A percentile compares a stretch with the other conserved stretches of the same genome.
phyloP scores from a whole-genome alignment of 768 basidiomycete genomes.

The Agaricus blazei region DNA sequence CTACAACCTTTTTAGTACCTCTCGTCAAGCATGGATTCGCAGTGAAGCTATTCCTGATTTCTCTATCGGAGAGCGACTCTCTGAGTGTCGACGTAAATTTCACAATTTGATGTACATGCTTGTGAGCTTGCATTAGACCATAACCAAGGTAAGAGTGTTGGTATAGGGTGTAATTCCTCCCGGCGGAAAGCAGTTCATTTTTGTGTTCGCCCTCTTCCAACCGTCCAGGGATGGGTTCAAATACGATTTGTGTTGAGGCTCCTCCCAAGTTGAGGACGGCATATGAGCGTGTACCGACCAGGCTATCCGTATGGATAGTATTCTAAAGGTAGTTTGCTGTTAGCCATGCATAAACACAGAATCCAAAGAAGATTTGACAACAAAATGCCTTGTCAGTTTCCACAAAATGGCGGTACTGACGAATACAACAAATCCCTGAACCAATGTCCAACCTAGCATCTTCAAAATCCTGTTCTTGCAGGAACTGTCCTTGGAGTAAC shows the following conservation, averaged over 20 bases:
- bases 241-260: conserved; percentile 96
- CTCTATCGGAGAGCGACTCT: conserved; percentile 9
- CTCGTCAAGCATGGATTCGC: conserved; percentile 81
- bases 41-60: conserved; percentile 21
- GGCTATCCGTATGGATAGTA: conserved; percentile 56
- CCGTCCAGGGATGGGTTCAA: conserved; percentile 62
- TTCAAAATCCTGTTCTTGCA: no score
- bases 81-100: conserved; percentile 69
- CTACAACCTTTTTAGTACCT: conserved; percentile 57
- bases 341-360: conserved; percentile 93
- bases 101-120: conserved; percentile 82
- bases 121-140: conserved; percentile 85
- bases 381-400: no score
- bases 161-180: conserved; percentile 70
- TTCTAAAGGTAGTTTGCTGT: conserved; percentile 91
- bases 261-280: conserved; percentile 97
- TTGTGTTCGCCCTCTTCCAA: conserved; percentile 85
- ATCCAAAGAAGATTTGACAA: no score
- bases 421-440: no score
- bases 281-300: conserved; percentile 45
- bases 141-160: conserved; percentile 98
- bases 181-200: conserved; percentile 77
- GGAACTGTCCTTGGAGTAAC: no score
- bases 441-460: no score
- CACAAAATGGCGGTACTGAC: no score